Evolutionary conservation across 2,329 filamentous ascomycete genomes (phyloP).

Genomic region (Neodidymelliopsis sp.): DNA sequence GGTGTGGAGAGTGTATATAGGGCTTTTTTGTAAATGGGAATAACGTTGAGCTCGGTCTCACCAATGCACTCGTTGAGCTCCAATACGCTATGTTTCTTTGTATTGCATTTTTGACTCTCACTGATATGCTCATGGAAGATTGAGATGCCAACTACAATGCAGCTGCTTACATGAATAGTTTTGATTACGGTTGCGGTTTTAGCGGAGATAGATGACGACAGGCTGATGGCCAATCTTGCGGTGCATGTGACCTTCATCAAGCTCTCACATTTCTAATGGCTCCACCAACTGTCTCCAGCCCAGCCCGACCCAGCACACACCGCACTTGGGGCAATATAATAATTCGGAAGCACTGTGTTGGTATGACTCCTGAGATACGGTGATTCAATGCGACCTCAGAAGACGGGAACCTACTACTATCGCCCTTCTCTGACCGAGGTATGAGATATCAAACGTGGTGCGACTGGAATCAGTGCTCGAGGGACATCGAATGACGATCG

Average conservation of each 20-base stretch:
- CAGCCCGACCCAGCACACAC: slow-evolving; percentile 13
- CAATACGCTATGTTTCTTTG: neutral
- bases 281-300: slow-evolving; percentile 9
- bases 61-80: slow-evolving; percentile 12
- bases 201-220: slow-evolving; percentile 5
- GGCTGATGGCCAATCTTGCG: slow-evolving; percentile 4
- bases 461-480: slow-evolving; percentile 3
- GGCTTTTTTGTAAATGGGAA: slow-evolving; percentile 7
- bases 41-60: slow-evolving; percentile 14
- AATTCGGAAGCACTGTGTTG: neutral
- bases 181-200: too few species aligned
- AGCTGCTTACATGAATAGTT: neutral
- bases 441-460: neutral
- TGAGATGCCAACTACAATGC: too few species aligned
- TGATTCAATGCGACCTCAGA: neutral
- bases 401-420: neutral
- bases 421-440: slow-evolving; percentile 1
- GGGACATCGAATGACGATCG: slow-evolving; percentile 9
- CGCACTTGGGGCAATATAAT: slow-evolving; percentile 9
- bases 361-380: neutral
- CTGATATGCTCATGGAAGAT: too few species aligned
- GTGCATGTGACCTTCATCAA: slow-evolving; percentile 17
- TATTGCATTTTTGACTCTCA: too few species aligned
- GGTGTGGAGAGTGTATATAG: slow-evolving; percentile 10
- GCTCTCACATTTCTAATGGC: slow-evolving; percentile 7